Evolutionary conservation across 495 filamentous ascomycete species (phyloP).

Genomic region (Cercophora sp.): DNA sequence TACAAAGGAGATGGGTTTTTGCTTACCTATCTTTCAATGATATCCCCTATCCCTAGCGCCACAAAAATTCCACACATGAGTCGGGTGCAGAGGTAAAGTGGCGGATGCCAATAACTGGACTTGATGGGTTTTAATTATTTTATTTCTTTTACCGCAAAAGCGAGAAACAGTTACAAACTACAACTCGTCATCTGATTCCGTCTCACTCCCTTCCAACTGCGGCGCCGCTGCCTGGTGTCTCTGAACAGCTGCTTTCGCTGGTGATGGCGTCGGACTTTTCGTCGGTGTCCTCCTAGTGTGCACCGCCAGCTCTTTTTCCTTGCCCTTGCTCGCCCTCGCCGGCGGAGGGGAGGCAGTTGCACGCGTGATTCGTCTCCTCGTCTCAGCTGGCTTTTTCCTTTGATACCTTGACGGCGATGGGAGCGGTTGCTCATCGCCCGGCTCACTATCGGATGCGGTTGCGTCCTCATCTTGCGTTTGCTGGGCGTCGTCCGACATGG

Average conservation of each 20-base stretch:
- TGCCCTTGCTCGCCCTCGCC: neutral
- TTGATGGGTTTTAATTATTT: too few relatives aligned
- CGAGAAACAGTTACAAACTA: neutral
- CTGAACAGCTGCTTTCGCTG: neutral
- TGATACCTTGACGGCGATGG: constrained; percentile 11
- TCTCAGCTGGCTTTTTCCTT: neutral
- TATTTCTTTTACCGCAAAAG: neutral
- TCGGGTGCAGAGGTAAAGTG: too few relatives aligned
- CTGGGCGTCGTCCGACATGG: neutral
- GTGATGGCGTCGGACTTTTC: neutral
- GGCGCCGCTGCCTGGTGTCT: neutral
- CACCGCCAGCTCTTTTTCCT: constrained; percentile 11
- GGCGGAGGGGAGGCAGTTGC: neutral
- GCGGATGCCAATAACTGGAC: too few relatives aligned
- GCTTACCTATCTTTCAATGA: too few relatives aligned
- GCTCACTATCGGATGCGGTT: constrained; percentile 40
- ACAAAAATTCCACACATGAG: too few relatives aligned
- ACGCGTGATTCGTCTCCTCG: neutral
- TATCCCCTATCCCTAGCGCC: too few relatives aligned
- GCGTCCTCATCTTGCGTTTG: constrained; percentile 38
- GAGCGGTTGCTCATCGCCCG: constrained; percentile 33
- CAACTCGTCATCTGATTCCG: constrained; percentile 12
- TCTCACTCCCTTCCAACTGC: constrained; percentile 7
- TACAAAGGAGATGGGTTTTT: too few relatives aligned
- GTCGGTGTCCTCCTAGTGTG: neutral